Base-by-base conservation (phyloP, 768 basidiomycete genomes). In the Collybia sp. region DNA sequence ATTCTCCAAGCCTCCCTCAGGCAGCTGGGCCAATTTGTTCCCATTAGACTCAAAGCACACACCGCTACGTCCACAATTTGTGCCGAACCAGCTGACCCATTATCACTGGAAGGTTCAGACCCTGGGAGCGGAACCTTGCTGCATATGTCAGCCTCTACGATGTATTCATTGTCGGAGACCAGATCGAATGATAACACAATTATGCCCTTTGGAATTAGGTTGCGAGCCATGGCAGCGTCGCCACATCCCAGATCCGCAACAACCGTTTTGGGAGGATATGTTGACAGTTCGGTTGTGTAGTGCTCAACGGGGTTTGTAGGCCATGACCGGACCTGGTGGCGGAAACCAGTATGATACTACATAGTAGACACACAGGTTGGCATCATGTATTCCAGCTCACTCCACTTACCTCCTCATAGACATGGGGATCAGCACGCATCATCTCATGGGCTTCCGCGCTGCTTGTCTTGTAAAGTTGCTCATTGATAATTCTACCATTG, bases 211-310 rank as follows among this genome's bases (percentile, higher is more conserved):
- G 87, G 79, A 6, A 80, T 66, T 30, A 99, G 74, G 2, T 77
- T 71, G 34, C 77, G 81, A 0, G 94, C 93, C 20, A 99, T 73
- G 6, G 85, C 78, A 17, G 93, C 96, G 61, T 97, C 94, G 18
- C 96, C 96, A 55, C 93, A 97, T 10, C 96, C 96, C 30, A 99
- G 73, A 67, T 99, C 96, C 30, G 82, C 93, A 42, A 99, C 81
- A 54, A 97, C 72, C 0, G 85, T 82, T 52, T 73, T 75, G 15
- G 70, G 48, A 4, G 90, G 77, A 59, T 84, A 86, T 2, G 75
- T 64, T 0, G 82, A 78, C 42, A 97, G 73, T 12, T 64, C 53
- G 2, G 77, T 71, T 44, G 87, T 79, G 62, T 93, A 93, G 60
- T 88, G 76, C 25, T 85, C 72, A n/a, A 95, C 83, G 1, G 96